Percentiles rank a stretch among this genome's conserved stretches.
Conservation (phyloP, 1,284 basidiomycete genomes). For the Cryptococcus neoformans region DNA sequence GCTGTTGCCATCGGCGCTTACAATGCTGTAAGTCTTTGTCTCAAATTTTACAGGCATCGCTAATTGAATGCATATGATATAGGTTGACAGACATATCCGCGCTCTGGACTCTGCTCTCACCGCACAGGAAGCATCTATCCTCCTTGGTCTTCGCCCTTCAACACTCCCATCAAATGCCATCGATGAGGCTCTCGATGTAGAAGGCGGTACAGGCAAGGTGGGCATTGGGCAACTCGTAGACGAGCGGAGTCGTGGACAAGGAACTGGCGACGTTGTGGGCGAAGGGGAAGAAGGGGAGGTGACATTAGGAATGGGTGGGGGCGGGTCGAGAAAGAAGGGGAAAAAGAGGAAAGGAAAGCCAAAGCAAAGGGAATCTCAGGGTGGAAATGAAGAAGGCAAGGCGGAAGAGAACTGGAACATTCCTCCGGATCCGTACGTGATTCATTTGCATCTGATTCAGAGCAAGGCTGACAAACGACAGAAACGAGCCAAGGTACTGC, state of each 20-base stretch:
- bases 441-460: background rate
- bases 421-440: slow-evolving; percentile 34
- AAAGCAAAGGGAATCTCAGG: slow-evolving; percentile 6
- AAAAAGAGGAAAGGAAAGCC: slow-evolving; percentile 3
- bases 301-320: slow-evolving; percentile 26
- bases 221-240: slow-evolving; percentile 1
- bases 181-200: slow-evolving; percentile 14
- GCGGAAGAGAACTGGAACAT: slow-evolving; percentile 11
- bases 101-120: slow-evolving; percentile 51
- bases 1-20: slow-evolving; percentile 53
- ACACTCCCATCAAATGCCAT: slow-evolving; percentile 34
- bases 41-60: background rate
- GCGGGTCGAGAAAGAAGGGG: slow-evolving; percentile 11
- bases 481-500: slow-evolving; percentile 54
- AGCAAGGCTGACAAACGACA: slow-evolving; percentile 12
- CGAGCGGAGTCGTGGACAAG: background rate
- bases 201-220: slow-evolving; percentile 4
- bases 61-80: background rate
- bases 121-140: slow-evolving; percentile 43
- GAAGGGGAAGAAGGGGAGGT: slow-evolving; percentile 29
- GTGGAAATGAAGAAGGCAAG: slow-evolving; percentile 5
- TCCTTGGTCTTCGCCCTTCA: slow-evolving; percentile 36
- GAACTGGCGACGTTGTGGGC: background rate
- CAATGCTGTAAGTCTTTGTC: slow-evolving; percentile 40
- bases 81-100: slow-evolving; percentile 54